Conservation (phyloP, 257 asterid genomes). For the Ilex aquifolium region DNA sequence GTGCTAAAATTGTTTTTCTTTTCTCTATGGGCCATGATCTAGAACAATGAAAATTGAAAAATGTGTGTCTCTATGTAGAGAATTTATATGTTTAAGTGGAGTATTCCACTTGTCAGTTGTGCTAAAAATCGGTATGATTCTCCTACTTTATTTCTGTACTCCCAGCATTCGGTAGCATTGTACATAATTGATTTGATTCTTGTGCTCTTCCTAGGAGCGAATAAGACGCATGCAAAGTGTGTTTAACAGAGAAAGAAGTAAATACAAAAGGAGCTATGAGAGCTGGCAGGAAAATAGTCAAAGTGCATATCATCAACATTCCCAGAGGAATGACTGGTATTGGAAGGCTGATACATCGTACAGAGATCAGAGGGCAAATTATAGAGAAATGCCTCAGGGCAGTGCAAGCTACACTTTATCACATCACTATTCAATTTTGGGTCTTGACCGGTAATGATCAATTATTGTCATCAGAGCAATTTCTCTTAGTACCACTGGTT, state of each 20-base stretch:
- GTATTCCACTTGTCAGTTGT: too few relatives aligned
- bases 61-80: too few relatives aligned
- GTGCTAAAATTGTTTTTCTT: too few relatives aligned
- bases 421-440: constrained; percentile 81
- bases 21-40: too few relatives aligned
- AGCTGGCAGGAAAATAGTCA: constrained; percentile 74
- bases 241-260: constrained; percentile 82
- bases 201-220: constrained; percentile 60
- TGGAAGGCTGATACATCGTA: constrained; percentile 71
- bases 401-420: constrained; percentile 45
- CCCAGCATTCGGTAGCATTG: too few relatives aligned
- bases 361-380: constrained; percentile 43
- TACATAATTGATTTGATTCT: not conserved
- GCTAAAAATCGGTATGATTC: too few relatives aligned
- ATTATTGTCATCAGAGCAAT: not conserved
- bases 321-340: constrained; percentile 95
- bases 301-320: constrained; percentile 68
- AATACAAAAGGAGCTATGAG: constrained; percentile 62
- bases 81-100: too few relatives aligned
- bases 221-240: constrained; percentile 89
- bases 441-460: constrained; percentile 75
- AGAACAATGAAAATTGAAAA: too few relatives aligned
- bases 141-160: too few relatives aligned
- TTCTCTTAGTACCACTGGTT: too few relatives aligned
- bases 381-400: constrained; percentile 48